phyloP scores from a whole-genome alignment of 2,329 filamentous ascomycete species.

The Neofusicoccum sp. region DNA sequence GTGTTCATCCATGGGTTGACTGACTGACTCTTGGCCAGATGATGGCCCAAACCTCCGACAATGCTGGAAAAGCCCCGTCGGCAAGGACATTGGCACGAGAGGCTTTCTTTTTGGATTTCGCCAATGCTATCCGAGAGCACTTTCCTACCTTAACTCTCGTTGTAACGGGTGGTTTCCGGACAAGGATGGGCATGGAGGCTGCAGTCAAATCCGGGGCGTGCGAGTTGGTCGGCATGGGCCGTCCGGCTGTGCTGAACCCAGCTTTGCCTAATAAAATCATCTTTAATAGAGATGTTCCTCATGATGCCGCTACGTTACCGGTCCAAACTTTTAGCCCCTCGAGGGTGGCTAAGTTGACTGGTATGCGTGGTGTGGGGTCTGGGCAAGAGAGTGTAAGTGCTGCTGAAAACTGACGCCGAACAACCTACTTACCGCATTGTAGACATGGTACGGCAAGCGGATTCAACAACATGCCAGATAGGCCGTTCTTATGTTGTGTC shows the following conservation, averaged over 20 bases:
- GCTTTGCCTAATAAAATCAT: constrained; percentile 23
- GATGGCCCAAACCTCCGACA: constrained; percentile 18
- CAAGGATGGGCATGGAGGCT: constrained; percentile 52
- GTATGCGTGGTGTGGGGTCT: neutral
- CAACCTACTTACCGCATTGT: neutral
- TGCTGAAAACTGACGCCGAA: too few relatives aligned
- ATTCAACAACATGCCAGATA: neutral
- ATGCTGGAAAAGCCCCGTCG: constrained; percentile 28
- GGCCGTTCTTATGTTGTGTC: too few relatives aligned
- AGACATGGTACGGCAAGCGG: neutral
- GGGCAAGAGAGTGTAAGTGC: neutral
- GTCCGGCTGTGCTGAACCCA: constrained; percentile 43
- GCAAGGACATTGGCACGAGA: constrained; percentile 60
- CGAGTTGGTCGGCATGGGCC: constrained; percentile 53
- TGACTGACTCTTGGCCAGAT: neutral
- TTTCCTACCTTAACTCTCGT: constrained; percentile 31
- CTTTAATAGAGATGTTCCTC: constrained; percentile 23
- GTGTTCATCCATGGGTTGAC: constrained; percentile 38
- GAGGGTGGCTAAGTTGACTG: constrained; percentile 5
- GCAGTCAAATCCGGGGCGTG: constrained; percentile 51
- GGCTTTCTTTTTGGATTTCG: constrained; percentile 70
- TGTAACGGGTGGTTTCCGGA: constrained; percentile 66
- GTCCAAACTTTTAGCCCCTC: constrained; percentile 1
- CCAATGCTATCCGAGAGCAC: constrained; percentile 30
- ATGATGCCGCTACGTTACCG: constrained; percentile 22